These are phyloP conservation scores for Globisporangium nagaii DNA, from an alignment of 352 stramenopile species.

Conservation along the genomic window DNA sequence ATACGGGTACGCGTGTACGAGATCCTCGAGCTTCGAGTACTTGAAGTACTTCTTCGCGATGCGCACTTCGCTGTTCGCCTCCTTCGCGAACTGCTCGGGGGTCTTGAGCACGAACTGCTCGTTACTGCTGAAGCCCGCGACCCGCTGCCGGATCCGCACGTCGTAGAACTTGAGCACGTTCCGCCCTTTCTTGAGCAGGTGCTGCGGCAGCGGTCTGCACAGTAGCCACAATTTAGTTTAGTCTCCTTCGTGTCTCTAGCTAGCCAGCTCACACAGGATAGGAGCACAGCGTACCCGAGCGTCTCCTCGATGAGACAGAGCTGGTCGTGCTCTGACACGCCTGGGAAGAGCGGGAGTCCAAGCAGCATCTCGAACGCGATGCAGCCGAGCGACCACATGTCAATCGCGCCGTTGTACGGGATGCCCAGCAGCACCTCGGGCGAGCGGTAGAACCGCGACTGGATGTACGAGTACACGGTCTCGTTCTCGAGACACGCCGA, in stretches of 20 bases:
- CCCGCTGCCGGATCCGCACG: slow-evolving; percentile 6
- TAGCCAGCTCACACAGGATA: too few relatives aligned
- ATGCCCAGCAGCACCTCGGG: slow-evolving; percentile 65
- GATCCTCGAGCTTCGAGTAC: slow-evolving; percentile 33
- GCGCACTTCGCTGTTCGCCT: slow-evolving; percentile 21
- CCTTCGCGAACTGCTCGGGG: slow-evolving; percentile 27
- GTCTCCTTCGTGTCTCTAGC: too few relatives aligned
- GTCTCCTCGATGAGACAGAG: slow-evolving; percentile 89
- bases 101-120: slow-evolving; percentile 31
- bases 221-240: neutral
- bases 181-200: slow-evolving; percentile 24
- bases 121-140: neutral
- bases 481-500: slow-evolving; percentile 80
- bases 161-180: slow-evolving; percentile 51
- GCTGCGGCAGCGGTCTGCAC: slow-evolving; percentile 18
- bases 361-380: slow-evolving; percentile 91
- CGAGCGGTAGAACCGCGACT: slow-evolving; percentile 91
- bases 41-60: slow-evolving; percentile 54
- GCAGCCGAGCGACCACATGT: slow-evolving; percentile 61
- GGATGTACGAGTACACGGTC: slow-evolving; percentile 94
- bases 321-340: slow-evolving; percentile 92
- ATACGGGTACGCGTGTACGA: slow-evolving; percentile 38
- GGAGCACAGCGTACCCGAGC: slow-evolving; percentile 55
- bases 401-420: slow-evolving; percentile 45
- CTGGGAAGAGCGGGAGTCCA: slow-evolving; percentile 92